Base-by-base conservation (phyloP, 768 basidiomycete species). In the Lentinula raphanica region DNA sequence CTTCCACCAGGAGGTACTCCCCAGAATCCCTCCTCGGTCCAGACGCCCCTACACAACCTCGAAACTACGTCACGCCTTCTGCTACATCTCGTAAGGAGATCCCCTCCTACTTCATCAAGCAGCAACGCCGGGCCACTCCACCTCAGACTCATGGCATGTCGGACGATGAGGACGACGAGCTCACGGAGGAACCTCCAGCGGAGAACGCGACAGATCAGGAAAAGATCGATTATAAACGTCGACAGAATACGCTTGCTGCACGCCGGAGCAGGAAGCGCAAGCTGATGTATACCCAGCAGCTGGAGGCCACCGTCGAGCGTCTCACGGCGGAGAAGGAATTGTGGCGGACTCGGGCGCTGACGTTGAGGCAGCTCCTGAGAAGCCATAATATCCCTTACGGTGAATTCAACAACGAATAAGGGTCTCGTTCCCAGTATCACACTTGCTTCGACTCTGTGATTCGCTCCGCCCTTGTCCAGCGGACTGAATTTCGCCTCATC, bases 181-280 rank as follows among this genome's bases (percentile, higher is more conserved):
- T 67, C 19, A 71, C 70, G 1, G 66, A 67, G 29, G 65, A 70
- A 45, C 64, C 62, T 0, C 59, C 60, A 4, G 59, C 59, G 5
- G 65, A 73, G 1, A 67, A 72, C 8, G 60, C 70, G 17, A 70
- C 71, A 2, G 81, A 81, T 62, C 72, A 80, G 64, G 78, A 81
- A 59, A 81, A 82, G 59, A 87, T 89, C 65, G 84, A 82, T 67
- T 76, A 76, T 21, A 89, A 89, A 75, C 78, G 87, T 40, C 76
- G 82, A 8, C 82, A 83, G 69, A 89, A 89, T 64, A 88, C 87
- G n/a, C 68, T 89, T 7, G 88, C 87, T 0, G 87, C 88, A 6
- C 78, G 87, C 0, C 76, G 85, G 12, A 81, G 79, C 63, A 76
- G 87, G 9, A 80, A 79, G 76, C 78, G 87, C 48, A 89, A 89